Evolutionary conservation across 352 stramenopile genomes (phyloP), one percentile per base, ranked within the genome.

Genomic region (Globisporangium canariense): DNA sequence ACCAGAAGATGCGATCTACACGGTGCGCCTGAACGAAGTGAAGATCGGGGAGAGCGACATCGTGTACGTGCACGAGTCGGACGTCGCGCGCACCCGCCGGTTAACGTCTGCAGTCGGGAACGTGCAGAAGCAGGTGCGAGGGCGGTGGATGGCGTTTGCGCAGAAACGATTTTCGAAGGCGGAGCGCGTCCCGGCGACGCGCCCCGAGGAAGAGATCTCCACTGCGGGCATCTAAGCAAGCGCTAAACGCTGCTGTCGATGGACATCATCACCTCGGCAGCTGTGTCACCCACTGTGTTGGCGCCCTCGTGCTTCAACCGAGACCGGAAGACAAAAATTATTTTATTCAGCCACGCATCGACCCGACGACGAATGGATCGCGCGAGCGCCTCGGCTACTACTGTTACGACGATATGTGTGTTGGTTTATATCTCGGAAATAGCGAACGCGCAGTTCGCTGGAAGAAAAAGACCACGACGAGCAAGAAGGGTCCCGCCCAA

Each of bases 41-140:
- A 64, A 70, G 28, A 58, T 53, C 7, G 78, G 78, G 1, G 73
- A 89, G 62, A 88, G 73, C 1, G 71, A 91, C 60, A 52, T 86
- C 22, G 84, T 93, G 25, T 93, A 86, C 64, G 84, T 91, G 14
- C 84, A 82, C 55, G 84, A 90, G 65, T 83, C 75, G 54, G 84
- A 93, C 62, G 59, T 93, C 50, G 62, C 78, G 51, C 79, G 81
- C 22, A 73, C 61, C 8, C 68, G 75, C 14, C 73, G 66, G 53
- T 75, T 80, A 45, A 75, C 61, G 47, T 69, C 73, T 59, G 82
- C 69, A 4, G 76, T 87, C 61, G 76, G 73, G 22, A 89, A 77
- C 59, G 76, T 88, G 14, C 74, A 76, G 47, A 77, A 73, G 62
- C 71, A 83, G 49, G 52, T 83, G 32, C 76, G 79, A 25, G 81